Evolutionary conservation across 768 basidiomycete species (phyloP).

Genomic region (Termitomyces sp.): DNA sequence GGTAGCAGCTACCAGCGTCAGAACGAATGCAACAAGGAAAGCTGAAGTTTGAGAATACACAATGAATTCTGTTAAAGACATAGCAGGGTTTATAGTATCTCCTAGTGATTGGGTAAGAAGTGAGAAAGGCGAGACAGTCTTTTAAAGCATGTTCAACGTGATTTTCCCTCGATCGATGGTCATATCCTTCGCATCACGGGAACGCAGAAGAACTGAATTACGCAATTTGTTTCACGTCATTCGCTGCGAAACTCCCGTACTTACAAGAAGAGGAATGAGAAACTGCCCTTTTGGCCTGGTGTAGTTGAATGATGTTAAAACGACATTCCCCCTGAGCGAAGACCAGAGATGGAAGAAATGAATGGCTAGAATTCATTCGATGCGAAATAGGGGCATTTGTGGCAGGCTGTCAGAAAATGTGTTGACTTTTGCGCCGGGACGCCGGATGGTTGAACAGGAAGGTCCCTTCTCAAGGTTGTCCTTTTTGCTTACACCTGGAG

Average conservation of each 20-base stretch:
- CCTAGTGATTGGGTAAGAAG: not conserved
- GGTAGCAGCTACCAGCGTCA: not conserved
- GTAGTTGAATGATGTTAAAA: not conserved
- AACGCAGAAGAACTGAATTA: not conserved
- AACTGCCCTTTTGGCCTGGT: too few relatives aligned
- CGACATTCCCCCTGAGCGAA: not conserved
- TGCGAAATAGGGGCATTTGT: not conserved
- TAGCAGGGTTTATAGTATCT: not conserved
- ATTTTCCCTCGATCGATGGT: not conserved
- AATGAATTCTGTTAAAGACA: not conserved
- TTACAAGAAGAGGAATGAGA: too few relatives aligned
- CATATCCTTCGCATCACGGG: not conserved
- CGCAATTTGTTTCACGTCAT: not conserved
- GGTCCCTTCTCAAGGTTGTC: not conserved
- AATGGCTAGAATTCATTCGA: not conserved
- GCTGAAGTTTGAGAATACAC: not conserved
- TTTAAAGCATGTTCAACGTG: too few relatives aligned
- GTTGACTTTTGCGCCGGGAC: too few relatives aligned
- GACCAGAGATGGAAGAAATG: not conserved
- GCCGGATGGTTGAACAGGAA: not conserved
- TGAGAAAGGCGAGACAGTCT: not conserved
- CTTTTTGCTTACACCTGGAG: too few relatives aligned
- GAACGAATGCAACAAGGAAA: not conserved
- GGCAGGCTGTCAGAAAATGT: too few relatives aligned
- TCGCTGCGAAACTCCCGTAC: not conserved